Evolutionary conservation across 192 early-diverging fungal species (phyloP).

Genomic region (Haplosporangium gracile): DNA sequence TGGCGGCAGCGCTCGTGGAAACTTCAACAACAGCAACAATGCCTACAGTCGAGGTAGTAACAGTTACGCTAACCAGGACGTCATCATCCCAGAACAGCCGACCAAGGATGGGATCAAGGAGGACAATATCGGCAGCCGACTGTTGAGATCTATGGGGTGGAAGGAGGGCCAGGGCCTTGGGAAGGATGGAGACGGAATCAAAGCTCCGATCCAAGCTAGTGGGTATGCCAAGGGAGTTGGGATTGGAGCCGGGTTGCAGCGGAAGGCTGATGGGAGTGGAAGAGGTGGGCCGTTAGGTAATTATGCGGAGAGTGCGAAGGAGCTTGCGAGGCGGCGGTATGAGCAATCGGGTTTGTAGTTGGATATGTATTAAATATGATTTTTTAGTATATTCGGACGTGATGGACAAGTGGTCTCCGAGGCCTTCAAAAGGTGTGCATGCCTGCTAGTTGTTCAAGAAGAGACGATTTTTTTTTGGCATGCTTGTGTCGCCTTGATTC

Average conservation of each 20-base stretch:
- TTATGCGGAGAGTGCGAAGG: constrained; percentile 45
- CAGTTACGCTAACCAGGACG: constrained; percentile 9
- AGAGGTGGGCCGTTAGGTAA: constrained; percentile 14
- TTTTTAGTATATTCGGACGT: too few species aligned
- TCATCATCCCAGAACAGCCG: constrained; percentile 54
- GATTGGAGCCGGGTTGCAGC: constrained; percentile 54
- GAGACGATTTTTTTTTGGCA: too few species aligned
- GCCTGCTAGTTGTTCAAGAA: too few species aligned
- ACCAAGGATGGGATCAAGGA: constrained; percentile 64
- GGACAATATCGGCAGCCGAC: constrained; percentile 70
- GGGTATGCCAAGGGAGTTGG: constrained; percentile 61
- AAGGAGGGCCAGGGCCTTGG: constrained; percentile 75
- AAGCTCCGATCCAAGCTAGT: constrained; percentile 61
- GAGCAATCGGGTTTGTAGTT: constrained; percentile 26
- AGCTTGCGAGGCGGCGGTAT: constrained; percentile 50
- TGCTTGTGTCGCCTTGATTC: too few species aligned
- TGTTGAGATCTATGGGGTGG: constrained; percentile 80
- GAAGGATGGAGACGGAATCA: constrained; percentile 60
- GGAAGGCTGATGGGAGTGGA: constrained; percentile 21
- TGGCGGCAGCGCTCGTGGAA: constrained; percentile 10
- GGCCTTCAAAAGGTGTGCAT: too few species aligned
- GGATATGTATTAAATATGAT: too few species aligned
- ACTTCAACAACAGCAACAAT: not conserved
- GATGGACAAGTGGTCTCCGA: too few species aligned
- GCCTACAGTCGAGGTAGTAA: not conserved